Evolutionary conservation across 208 protist species (phyloP).

Genomic region (Strigomonas galati): DNA sequence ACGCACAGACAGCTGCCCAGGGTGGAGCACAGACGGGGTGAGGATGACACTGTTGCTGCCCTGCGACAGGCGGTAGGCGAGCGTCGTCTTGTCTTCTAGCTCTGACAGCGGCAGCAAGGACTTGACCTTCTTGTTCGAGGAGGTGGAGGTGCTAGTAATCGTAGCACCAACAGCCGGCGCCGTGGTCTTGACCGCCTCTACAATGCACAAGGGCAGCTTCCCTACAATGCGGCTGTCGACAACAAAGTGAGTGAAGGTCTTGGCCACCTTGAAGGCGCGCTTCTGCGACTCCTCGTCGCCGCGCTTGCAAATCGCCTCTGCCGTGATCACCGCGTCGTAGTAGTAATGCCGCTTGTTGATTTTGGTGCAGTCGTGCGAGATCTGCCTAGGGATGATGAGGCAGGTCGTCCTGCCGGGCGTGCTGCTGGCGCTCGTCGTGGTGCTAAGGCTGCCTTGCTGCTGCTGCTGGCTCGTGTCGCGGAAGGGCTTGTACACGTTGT

Average conservation of each 20-base stretch:
- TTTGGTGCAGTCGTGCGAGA: constrained; percentile 65
- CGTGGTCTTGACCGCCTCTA: constrained; percentile 19
- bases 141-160: neutral
- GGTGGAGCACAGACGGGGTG: constrained; percentile 6
- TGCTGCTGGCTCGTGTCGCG: neutral
- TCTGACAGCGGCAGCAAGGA: constrained; percentile 50
- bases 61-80: constrained; percentile 71
- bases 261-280: constrained; percentile 61
- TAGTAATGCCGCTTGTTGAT: constrained; percentile 86
- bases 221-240: constrained; percentile 70
- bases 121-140: constrained; percentile 19
- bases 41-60: constrained; percentile 41
- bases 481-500: constrained; percentile 40
- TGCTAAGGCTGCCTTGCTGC: neutral
- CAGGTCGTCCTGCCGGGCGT: constrained; percentile 50
- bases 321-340: constrained; percentile 84
- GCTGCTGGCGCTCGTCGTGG: constrained; percentile 15
- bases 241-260: constrained; percentile 76
- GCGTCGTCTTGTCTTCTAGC: constrained; percentile 50
- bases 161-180: neutral
- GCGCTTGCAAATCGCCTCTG: constrained; percentile 76
- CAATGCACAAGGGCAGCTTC: constrained; percentile 59
- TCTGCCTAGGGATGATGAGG: constrained; percentile 77
- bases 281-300: constrained; percentile 50
- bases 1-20: constrained; percentile 63